Evolutionary conservation across 208 protist genomes (phyloP), one percentile per base, ranked within the genome.

Genomic region (Crithidia fasciculata): DNA sequence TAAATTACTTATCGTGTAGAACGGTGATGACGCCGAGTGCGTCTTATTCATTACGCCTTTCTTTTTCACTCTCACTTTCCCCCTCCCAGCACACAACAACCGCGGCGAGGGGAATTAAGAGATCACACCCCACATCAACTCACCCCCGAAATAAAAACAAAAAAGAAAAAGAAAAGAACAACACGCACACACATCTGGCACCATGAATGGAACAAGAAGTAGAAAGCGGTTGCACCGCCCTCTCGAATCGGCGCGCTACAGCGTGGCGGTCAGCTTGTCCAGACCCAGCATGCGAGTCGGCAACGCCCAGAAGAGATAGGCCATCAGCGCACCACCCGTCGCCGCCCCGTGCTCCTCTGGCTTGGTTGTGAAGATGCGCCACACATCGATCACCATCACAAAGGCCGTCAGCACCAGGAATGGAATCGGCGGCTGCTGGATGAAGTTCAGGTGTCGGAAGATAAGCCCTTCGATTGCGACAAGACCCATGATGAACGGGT

Each of bases 391-490:
- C 12, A 94, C 86, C 87, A 96, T 96, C 57, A 95, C 87, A 64
- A 94, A 91, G 1, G 89, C 92, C 4, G 92, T 95, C 55, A 96
- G 86, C 62, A 96, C 89, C 45, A 96, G 78, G 77, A 94, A 96
- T 6, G 92, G 92, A 28, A 96, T 85, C 10, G 92, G 92, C n/a
- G 92, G 92, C 80, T 95, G 89, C 85, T 95, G 89, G 57, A 95
- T 89, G 69, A 96, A 95, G 85, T 94, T 96, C 16, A 96, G 83
- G 69, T 96, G 92, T 10, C 92, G 89, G 76, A 96, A 96, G 55
- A 96, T 94, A 54, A 95, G 83, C 8, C 92, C 92, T 68, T 96
- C 92, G 12, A 96, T 82, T 18, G 83, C 82, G 55, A 96, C 84
- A 59, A 95, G 83, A 15, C 92, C 92, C 80, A 96, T 89, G 65